These are phyloP conservation scores for Musa troglodytarum DNA, from an alignment of 176 grass and related monocot genomes.

Conservation along the genomic window DNA sequence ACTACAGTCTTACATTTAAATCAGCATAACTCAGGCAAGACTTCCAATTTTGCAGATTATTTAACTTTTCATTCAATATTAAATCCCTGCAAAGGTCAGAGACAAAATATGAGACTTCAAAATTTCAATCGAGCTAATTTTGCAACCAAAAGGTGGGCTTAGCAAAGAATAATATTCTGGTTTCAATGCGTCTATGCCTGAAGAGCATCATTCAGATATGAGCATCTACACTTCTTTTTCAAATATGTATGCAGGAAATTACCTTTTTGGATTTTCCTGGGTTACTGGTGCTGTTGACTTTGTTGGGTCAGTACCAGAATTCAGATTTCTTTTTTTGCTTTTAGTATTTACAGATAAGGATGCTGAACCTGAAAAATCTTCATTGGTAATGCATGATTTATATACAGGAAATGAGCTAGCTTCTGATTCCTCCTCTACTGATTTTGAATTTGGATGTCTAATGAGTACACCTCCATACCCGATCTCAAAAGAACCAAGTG, in stretches of 20 bases:
- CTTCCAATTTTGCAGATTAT: conserved; percentile 30
- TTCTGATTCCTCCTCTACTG: conserved; percentile 79
- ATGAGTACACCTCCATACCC: conserved; percentile 84
- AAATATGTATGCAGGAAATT: not conserved
- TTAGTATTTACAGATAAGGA: conserved; percentile 32
- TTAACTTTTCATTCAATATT: conserved; percentile 27
- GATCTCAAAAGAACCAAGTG: conserved; percentile 59
- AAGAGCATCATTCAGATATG: too few relatives aligned
- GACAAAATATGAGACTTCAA: not conserved
- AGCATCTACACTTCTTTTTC: not conserved
- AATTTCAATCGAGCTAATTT: not conserved
- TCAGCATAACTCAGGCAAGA: conserved; percentile 40
- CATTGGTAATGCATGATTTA: conserved; percentile 48
- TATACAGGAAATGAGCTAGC: conserved; percentile 71
- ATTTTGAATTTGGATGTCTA: conserved; percentile 57
- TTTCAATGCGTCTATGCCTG: not conserved
- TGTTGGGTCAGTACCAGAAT: conserved; percentile 17
- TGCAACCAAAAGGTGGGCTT: not conserved
- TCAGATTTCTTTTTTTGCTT: conserved; percentile 35
- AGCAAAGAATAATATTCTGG: not conserved
- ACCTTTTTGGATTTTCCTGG: conserved; percentile 38
- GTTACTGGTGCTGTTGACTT: conserved; percentile 19
- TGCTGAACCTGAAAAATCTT: conserved; percentile 32
- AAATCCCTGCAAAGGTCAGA: conserved; percentile 33
- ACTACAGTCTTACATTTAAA: conserved; percentile 33